Evolutionary conservation across 495 filamentous ascomycete genomes (phyloP).

Genomic region (Talaromyces wortmannii): DNA sequence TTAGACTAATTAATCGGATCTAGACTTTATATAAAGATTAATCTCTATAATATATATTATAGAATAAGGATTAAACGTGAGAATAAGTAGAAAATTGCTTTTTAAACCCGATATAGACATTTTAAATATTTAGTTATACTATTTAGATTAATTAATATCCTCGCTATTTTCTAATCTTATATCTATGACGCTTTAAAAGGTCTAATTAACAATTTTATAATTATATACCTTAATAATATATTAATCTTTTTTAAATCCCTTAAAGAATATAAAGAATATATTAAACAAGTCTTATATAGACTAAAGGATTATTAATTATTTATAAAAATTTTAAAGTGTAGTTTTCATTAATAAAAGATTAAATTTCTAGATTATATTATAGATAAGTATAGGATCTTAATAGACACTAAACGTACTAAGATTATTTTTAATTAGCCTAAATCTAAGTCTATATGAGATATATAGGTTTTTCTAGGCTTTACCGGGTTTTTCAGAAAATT

Average conservation of each 20-base stretch:
- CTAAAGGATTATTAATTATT: neutral
- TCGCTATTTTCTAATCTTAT: neutral
- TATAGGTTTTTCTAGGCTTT: neutral
- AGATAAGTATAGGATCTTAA: neutral
- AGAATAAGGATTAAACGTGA: neutral
- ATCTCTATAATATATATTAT: slow-evolving; percentile 19
- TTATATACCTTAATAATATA: neutral
- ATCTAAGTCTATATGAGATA: neutral
- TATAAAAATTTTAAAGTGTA: neutral
- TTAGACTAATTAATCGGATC: neutral
- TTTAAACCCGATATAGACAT: slow-evolving; percentile 1
- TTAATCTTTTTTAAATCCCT: neutral
- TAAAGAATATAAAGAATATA: slow-evolving; percentile 1
- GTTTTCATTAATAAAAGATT: neutral
- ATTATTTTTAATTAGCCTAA: slow-evolving; percentile 5
- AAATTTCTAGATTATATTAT: neutral
- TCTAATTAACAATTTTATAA: slow-evolving; percentile 5
- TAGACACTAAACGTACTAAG: neutral
- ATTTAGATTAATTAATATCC: neutral
- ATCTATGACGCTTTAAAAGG: neutral
- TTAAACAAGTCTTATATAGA: neutral
- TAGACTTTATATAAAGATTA: slow-evolving; percentile 22
- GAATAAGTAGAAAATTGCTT: slow-evolving; percentile 1
- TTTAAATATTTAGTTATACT: slow-evolving; percentile 4
- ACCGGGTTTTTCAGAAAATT: neutral